phyloP scores from a whole-genome alignment of 306 rosid species.

The Corylus avellana region DNA sequence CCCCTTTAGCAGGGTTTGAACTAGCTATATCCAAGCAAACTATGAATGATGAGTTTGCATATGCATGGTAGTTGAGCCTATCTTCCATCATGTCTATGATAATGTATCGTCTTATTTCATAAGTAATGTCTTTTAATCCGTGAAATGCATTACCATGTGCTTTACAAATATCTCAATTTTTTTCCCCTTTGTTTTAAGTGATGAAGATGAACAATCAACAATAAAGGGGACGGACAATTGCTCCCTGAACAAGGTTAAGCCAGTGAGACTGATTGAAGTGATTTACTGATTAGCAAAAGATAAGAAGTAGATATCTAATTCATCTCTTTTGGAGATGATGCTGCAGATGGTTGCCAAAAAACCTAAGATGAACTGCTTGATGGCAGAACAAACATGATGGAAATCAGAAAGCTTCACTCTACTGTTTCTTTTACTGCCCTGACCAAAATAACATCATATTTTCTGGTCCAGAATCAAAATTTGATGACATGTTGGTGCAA shows the following conservation, averaged over 20 bases:
- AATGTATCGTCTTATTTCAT: not conserved
- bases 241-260: not conserved
- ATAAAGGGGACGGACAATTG: not conserved
- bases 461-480: not conserved
- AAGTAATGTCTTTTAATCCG: not conserved
- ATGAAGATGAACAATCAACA: not conserved
- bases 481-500: not conserved
- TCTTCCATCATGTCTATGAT: not conserved
- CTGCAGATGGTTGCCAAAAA: not conserved
- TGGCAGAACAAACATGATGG: not conserved
- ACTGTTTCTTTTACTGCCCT: not conserved
- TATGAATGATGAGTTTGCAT: not conserved
- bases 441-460: not conserved
- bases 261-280: not conserved
- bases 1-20: not conserved
- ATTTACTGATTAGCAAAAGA: not conserved
- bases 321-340: not conserved
- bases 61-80: not conserved
- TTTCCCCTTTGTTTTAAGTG: not conserved
- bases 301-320: not conserved
- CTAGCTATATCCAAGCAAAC: not conserved
- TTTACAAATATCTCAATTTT: not conserved
- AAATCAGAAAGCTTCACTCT: not conserved
- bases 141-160: not conserved
- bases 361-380: not conserved